phyloP scores from a whole-genome alignment of 225 moss, liverwort and hornwort genomes.

The Pseudisothecium myosuroides region DNA sequence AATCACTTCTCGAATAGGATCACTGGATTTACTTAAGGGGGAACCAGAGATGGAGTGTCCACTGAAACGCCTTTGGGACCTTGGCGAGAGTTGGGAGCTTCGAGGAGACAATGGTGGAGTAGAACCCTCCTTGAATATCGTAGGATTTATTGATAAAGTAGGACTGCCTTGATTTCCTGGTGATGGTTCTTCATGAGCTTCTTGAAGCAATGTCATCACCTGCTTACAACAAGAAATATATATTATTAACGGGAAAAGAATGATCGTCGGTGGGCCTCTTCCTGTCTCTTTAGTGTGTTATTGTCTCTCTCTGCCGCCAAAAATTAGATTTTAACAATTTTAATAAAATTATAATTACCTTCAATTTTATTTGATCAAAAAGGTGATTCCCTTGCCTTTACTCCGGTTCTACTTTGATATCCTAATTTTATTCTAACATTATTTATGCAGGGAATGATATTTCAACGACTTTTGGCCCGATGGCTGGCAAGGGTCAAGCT shows the following conservation, averaged over 20 bases:
- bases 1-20: constrained; percentile 76
- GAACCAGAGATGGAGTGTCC: constrained; percentile 66
- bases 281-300: not conserved
- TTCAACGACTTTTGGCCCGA: not conserved
- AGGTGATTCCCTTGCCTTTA: too few species aligned
- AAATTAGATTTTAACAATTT: not conserved
- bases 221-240: not conserved
- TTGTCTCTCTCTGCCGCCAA: not conserved
- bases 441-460: not conserved
- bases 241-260: not conserved
- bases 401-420: not conserved
- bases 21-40: constrained; percentile 75
- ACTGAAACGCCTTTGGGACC: constrained; percentile 69
- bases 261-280: too few species aligned
- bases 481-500: not conserved
- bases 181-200: constrained; percentile 52
- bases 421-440: not conserved
- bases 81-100: constrained; percentile 74
- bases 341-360: not conserved
- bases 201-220: constrained; percentile 83
- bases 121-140: constrained; percentile 53
- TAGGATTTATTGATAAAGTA: constrained; percentile 36
- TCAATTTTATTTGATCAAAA: too few species aligned
- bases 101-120: constrained; percentile 92
- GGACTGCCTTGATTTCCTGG: constrained; percentile 25